Evolutionary conservation across 2,329 filamentous ascomycete genomes (phyloP).

Genomic region (Talaromyces sp.): DNA sequence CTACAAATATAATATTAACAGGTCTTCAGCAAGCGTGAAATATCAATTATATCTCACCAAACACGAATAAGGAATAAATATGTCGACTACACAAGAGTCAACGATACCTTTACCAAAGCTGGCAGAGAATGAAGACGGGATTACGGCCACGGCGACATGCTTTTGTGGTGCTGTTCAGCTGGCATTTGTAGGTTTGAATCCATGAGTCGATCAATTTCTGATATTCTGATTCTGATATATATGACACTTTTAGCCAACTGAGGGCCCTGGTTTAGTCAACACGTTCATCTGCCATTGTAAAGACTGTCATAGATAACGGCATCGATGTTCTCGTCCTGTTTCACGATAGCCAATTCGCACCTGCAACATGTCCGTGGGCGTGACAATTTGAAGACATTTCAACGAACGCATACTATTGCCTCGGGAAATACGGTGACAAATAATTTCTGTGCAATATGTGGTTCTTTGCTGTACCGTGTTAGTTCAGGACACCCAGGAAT

Average conservation of each 20-base stretch:
- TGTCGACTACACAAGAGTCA: background rate
- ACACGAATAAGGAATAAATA: background rate
- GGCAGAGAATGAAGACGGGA: background rate
- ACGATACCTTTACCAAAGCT: background rate
- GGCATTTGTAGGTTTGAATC: background rate
- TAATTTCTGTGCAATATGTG: constrained; percentile 2
- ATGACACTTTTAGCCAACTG: background rate
- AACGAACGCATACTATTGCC: background rate
- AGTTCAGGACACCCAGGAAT: background rate
- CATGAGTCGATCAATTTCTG: background rate
- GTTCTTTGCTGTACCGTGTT: background rate
- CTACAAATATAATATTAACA: background rate
- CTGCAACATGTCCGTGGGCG: constrained; percentile 1
- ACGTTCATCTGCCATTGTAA: constrained; percentile 2
- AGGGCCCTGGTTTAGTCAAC: background rate
- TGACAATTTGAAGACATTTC: constrained; percentile 1
- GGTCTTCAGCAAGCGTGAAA: background rate
- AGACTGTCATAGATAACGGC: constrained; percentile 2
- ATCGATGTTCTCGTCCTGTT: constrained; percentile 1
- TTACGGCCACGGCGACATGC: constrained; percentile 2
- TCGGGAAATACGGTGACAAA: background rate
- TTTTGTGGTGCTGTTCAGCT: constrained; percentile 2
- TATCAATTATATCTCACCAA: background rate
- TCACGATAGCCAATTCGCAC: background rate
- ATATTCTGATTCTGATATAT: background rate